Base-by-base conservation (phyloP, 768 basidiomycete genomes). In the Hypsizygus marmoreus region DNA sequence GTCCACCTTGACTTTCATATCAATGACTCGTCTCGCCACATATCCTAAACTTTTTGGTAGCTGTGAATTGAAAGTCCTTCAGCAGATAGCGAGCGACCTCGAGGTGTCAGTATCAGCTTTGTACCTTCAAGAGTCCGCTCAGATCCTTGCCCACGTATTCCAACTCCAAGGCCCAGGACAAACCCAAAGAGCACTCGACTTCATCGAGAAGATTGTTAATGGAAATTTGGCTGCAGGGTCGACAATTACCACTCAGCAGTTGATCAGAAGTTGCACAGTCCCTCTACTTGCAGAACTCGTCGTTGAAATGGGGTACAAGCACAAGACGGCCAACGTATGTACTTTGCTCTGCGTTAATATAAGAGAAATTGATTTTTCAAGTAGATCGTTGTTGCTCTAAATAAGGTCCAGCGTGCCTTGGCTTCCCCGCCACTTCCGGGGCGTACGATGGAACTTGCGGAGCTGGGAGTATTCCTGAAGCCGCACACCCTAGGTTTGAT, bases 401-500 rank as follows among this genome's bases (percentile, higher is more conserved):
- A 63, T 40, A 73, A 65, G 49, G 66, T 73, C 5, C 62, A 87
- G 71, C 59, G 70, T 25, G 77, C 75, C 11, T 60, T 86, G 46
- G 53, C 38, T 54, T 47, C 63, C 37, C 48, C 34, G 45, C n/a
- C n/a, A n/a, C n/a, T n/a, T n/a, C n/a, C n/a, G n/a, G n/a, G n/a
- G n/a, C n/a, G n/a, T n/a, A n/a, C n/a, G n/a, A n/a, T n/a, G n/a
- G n/a, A n/a, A 46, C 55, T 58, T 14, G 59, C 66, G 17, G 73
- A 77, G 45, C 63, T 89, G 28, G 74, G 76, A 16, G 63, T 66
- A 0, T 86, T 93, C 44, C 70, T 97, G 37, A 84, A 85, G 63
- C 72, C 71, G 6, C 78, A 91, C 52, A 85, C 95, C 69, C 78
- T 97, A 5, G 95, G 90, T 1, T 73, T 97, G 43, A 84, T 97